phyloP scores from a whole-genome alignment of 805 yeast species.

The Blastobotrys chiropterorum region DNA sequence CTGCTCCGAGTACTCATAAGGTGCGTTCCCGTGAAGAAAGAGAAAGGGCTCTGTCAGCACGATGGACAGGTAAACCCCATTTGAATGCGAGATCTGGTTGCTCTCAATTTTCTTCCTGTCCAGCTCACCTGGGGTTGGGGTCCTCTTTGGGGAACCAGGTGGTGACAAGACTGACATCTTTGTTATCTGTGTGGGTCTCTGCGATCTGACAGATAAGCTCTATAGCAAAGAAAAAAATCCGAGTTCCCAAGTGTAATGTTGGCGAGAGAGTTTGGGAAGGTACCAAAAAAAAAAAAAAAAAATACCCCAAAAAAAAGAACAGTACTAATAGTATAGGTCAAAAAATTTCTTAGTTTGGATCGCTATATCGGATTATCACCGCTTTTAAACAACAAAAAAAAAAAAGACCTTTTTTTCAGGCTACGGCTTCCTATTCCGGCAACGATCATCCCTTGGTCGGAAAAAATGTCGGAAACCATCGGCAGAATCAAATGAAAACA shows the following conservation, averaged over 20 bases:
- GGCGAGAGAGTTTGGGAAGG: too few relatives aligned
- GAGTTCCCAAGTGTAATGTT: too few relatives aligned
- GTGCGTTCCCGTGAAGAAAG: conserved; percentile 76
- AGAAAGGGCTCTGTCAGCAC: conserved; percentile 74
- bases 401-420: not conserved
- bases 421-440: not conserved
- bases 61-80: conserved; percentile 39
- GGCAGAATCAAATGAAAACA: not conserved
- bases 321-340: not conserved
- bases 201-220: not conserved
- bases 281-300: not conserved
- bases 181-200: not conserved
- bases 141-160: not conserved
- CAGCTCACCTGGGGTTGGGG: not conserved
- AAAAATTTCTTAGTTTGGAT: not conserved
- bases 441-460: not conserved
- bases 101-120: not conserved
- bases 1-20: conserved; percentile 39
- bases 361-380: not conserved
- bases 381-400: not conserved
- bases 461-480: not conserved
- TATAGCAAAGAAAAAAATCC: not conserved
- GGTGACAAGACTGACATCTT: not conserved
- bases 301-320: not conserved
- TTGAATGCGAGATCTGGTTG: not conserved